Base-by-base conservation (phyloP, 306 rosid species). In the Herpetospermum pedunculosum region DNA sequence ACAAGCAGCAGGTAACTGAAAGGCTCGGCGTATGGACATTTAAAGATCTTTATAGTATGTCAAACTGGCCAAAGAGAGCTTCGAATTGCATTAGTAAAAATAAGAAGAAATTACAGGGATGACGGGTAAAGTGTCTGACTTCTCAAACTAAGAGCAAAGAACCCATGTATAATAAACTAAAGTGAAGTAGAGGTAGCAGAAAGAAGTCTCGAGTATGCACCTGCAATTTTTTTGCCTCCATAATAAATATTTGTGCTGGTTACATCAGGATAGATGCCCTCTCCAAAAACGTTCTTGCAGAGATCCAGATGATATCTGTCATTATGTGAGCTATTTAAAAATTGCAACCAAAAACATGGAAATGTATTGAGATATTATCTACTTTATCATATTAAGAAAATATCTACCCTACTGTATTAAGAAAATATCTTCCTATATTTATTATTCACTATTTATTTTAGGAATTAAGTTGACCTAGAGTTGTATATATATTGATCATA, bases 231-330 rank as follows among this genome's bases (percentile, higher is more conserved):
- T 67, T 88, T 93, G 88, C 98, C 98, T 73, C 98, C 98, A n/a
- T 91, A 93, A 54, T 89, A 93, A 81, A 87, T 58, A 75, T 93
- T 93, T 50, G 98, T 93, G 58, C 85, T 75, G 70, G 70, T 60
- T 67, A 93, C 96, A 60, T 91, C 94, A 63, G 98, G 98, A 85
- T 81, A 89, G 78, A 88, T 14, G 72, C 91, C 96, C 75, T 88
- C 84, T 88, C 96, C 97, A 79, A 91, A 94, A 76, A 94, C 92
- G 80, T 91, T 89, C 83, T 85, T 82, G 90, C 98, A 94, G 74
- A 94, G 97, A 83, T 91, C 97, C 84, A 91, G 78, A 82, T 94
- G 98, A 84, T 94, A 94, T 77, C 97, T 94, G 87, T 74, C 80
- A 38, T 30, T 37, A 82, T 40, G 68, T 55, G 62, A 79, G 58